Conservation (phyloP, 2,329 filamentous ascomycete genomes). For the Harringtonia aguacate region DNA sequence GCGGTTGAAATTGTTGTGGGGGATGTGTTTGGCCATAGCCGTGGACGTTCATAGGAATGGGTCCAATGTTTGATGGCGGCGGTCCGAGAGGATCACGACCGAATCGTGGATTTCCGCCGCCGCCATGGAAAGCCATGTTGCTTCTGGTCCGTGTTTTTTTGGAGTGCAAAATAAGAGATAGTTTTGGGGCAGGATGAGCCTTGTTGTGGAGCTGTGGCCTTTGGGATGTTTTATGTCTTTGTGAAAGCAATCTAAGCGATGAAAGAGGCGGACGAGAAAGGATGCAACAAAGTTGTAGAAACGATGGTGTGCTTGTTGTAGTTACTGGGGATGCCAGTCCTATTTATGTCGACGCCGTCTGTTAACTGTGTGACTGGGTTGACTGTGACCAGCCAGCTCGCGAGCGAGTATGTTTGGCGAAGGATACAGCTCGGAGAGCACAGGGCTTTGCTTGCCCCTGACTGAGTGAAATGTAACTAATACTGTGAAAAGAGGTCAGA, state of each 20-base stretch:
- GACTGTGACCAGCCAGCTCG: background rate
- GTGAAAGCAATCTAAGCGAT: too few relatives aligned
- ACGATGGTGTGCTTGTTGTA: too few relatives aligned
- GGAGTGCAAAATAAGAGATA: too few relatives aligned
- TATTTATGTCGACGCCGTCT: background rate
- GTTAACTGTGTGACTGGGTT: background rate
- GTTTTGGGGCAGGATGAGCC: too few relatives aligned
- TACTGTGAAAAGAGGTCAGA: too few relatives aligned
- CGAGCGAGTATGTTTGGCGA: too few relatives aligned
- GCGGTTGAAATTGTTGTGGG: background rate
- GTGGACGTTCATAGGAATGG: background rate
- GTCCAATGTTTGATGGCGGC: constrained; percentile 1
- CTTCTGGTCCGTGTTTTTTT: background rate
- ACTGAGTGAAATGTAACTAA: too few relatives aligned
- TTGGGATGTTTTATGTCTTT: too few relatives aligned
- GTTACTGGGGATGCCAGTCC: too few relatives aligned
- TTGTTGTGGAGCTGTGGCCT: too few relatives aligned
- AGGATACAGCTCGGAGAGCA: too few relatives aligned
- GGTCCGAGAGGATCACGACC: constrained; percentile 10
- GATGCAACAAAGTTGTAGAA: background rate
- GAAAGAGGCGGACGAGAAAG: background rate
- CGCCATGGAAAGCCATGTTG: constrained; percentile 8
- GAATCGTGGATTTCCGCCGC: constrained; percentile 14
- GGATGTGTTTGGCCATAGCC: background rate
- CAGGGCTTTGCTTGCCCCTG: too few relatives aligned